Conservation (phyloP, 306 rosid species). For the Cotoneaster glaucophyllus region DNA sequence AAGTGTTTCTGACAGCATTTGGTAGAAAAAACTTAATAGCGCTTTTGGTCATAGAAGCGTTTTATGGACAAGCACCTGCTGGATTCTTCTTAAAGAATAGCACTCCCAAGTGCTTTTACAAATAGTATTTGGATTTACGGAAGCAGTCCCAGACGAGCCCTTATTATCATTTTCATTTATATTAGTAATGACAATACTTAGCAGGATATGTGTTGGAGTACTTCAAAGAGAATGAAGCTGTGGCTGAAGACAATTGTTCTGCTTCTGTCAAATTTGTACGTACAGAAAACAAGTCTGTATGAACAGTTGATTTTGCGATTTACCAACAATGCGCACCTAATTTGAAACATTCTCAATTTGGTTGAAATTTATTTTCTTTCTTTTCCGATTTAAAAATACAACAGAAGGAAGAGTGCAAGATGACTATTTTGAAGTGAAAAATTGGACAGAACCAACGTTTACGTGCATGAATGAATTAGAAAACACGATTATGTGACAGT, state of each 20-base stretch:
- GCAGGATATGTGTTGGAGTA: slow-evolving; percentile 45
- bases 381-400: background rate
- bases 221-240: slow-evolving; percentile 15
- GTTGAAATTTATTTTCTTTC: background rate
- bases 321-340: background rate
- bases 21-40: no score
- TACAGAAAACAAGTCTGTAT: background rate
- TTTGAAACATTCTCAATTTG: background rate
- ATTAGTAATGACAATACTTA: no score
- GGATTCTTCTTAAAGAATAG: no score
- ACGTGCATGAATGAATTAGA: background rate
- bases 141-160: no score
- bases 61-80: no score
- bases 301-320: background rate
- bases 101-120: no score
- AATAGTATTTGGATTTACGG: no score
- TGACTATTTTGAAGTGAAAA: background rate
- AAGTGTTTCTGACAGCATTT: no score
- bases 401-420: background rate
- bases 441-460: background rate
- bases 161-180: no score
- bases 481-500: background rate
- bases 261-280: background rate
- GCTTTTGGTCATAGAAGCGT: no score
- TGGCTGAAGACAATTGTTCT: slow-evolving; percentile 9